A percentile compares a stretch with the other conserved stretches of the same genome.
phyloP scores from a whole-genome alignment of 2,329 filamentous ascomycete species.

The Trichoderma hamatum region DNA sequence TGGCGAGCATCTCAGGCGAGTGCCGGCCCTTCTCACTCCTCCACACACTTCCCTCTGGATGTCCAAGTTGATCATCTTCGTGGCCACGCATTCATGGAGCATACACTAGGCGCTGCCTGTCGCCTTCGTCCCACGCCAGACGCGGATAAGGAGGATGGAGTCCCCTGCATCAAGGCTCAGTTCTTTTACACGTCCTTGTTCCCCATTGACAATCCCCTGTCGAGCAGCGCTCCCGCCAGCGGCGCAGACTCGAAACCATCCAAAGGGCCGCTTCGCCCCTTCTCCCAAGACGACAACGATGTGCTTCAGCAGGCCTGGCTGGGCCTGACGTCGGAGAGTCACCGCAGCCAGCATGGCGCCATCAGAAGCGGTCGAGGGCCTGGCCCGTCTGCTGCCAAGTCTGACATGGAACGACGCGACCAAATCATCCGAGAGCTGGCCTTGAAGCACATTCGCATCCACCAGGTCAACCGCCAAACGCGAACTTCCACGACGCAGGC shows the following conservation, averaged over 20 bases:
- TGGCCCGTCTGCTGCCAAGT: constrained; percentile 42
- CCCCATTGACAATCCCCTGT: constrained; percentile 87
- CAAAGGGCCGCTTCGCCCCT: constrained; percentile 71
- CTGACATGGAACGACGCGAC: constrained; percentile 32
- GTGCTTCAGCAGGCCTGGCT: constrained; percentile 80
- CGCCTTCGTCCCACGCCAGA: constrained; percentile 54
- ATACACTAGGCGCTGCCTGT: constrained; percentile 65
- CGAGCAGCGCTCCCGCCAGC: constrained; percentile 58
- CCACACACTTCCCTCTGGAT: constrained; percentile 8
- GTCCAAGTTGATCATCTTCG: background rate
- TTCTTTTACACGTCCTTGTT: constrained; percentile 86
- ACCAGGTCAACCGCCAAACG: constrained; percentile 44
- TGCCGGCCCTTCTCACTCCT: constrained; percentile 11
- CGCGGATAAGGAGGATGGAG: constrained; percentile 46
- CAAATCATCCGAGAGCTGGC: constrained; percentile 50
- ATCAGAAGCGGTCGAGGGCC: constrained; percentile 29
- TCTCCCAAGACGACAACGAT: constrained; percentile 77
- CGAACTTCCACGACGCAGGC: constrained; percentile 39
- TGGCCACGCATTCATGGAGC: constrained; percentile 35
- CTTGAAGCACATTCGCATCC: constrained; percentile 51
- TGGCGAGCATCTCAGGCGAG: constrained; percentile 2
- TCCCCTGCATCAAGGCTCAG: constrained; percentile 66
- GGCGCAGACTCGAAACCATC: constrained; percentile 55
- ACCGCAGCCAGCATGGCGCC: constrained; percentile 52
- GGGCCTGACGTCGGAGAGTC: constrained; percentile 54